Evolutionary conservation across 371 early-diverging fungal genomes (phyloP).

Genomic region (Dichotomocladium elegans): DNA sequence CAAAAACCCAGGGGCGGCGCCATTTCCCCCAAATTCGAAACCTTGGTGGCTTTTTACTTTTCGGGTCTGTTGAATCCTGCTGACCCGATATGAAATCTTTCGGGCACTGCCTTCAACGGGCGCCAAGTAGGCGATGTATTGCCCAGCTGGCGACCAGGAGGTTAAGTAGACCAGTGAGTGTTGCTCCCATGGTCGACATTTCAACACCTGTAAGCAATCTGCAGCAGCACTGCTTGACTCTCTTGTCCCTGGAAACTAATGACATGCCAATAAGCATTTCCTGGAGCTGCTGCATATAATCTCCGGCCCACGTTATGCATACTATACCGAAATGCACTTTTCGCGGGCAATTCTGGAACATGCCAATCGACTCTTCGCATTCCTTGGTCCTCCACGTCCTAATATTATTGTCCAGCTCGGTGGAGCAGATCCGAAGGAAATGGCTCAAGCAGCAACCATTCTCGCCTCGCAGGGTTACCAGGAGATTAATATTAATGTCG

Average conservation of each 20-base stretch:
- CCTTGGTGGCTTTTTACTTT: no score
- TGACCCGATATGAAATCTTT: no score
- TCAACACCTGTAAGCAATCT: slow-evolving; percentile 54
- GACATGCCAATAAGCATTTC: slow-evolving; percentile 41
- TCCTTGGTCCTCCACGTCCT: slow-evolving; percentile 49
- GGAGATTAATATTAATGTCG: slow-evolving; percentile 73
- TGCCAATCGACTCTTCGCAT: slow-evolving; percentile 30
- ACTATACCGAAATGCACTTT: slow-evolving; percentile 81
- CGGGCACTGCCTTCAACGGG: no score
- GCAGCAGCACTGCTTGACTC: background rate
- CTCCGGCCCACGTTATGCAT: slow-evolving; percentile 52
- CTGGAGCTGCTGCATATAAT: slow-evolving; percentile 67
- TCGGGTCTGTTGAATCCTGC: no score
- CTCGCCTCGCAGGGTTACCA: slow-evolving; percentile 48
- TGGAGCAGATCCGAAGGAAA: slow-evolving; percentile 48
- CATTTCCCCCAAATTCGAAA: no score
- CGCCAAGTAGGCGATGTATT: no score
- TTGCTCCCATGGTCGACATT: slow-evolving; percentile 83
- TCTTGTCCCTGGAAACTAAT: background rate
- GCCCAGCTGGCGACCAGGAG: no score
- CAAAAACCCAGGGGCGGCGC: no score
- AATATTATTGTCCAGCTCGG: slow-evolving; percentile 63
- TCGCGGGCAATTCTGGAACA: slow-evolving; percentile 63
- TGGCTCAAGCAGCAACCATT: slow-evolving; percentile 50
- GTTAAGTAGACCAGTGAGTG: slow-evolving; percentile 66